Evolutionary conservation across 2,329 filamentous ascomycete species (phyloP).

Genomic region (Ceratocystis eucalypticola): DNA sequence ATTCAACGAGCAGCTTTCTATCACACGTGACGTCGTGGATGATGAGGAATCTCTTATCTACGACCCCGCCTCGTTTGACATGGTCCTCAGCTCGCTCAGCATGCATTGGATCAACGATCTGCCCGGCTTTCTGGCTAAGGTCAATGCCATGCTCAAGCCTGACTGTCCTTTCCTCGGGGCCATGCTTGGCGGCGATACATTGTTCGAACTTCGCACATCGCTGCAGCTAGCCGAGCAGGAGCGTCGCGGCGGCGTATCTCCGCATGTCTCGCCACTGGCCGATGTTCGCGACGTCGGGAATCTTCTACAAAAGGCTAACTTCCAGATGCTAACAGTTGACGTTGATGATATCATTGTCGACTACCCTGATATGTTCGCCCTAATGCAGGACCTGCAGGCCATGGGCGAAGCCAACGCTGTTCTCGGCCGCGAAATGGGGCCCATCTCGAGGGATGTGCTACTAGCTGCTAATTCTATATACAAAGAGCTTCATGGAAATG

Average conservation of each 20-base stretch:
- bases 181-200: constrained; percentile 89
- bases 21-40: constrained; percentile 61
- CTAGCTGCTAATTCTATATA: constrained; percentile 85
- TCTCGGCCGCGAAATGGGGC: constrained; percentile 65
- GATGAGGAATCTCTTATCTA: constrained; percentile 71
- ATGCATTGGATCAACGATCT: constrained; percentile 98
- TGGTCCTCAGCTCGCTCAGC: constrained; percentile 76
- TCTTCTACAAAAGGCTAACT: constrained; percentile 71
- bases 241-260: constrained; percentile 76
- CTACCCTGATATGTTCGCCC: constrained; percentile 74
- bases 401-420: constrained; percentile 96
- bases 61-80: constrained; percentile 64
- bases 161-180: constrained; percentile 86
- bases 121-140: constrained; percentile 67
- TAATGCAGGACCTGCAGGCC: constrained; percentile 87
- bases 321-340: constrained; percentile 92
- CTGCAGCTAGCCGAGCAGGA: constrained; percentile 88
- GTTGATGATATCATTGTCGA: constrained; percentile 95
- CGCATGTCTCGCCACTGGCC: constrained; percentile 79
- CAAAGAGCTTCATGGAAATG: constrained; percentile 69
- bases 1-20: constrained; percentile 60
- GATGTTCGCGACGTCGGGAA: constrained; percentile 87
- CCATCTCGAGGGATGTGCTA: constrained; percentile 68
- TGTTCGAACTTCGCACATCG: constrained; percentile 86
- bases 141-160: constrained; percentile 77